These are phyloP conservation scores for Boletus austroedulis DNA, from an alignment of 1,284 basidiomycete species.

Conservation along the genomic window DNA sequence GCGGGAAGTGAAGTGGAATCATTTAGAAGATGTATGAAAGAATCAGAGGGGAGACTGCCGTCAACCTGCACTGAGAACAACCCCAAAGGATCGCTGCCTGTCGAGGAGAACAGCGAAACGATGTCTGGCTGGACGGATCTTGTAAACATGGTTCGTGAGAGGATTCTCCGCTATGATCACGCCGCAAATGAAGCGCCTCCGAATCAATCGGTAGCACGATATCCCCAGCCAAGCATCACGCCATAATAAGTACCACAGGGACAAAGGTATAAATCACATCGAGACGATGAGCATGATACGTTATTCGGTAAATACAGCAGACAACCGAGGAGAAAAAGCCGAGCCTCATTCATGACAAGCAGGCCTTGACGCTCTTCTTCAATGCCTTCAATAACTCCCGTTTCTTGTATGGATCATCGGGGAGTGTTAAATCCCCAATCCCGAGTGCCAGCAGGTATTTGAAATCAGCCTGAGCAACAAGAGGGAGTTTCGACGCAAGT, in stretches of 20 bases:
- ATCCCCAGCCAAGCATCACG: not conserved
- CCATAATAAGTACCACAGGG: constrained; percentile 4
- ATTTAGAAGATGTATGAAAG: constrained; percentile 61
- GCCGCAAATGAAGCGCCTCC: constrained; percentile 18
- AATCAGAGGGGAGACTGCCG: constrained; percentile 53
- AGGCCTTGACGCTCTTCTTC: constrained; percentile 40
- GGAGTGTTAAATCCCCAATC: constrained; percentile 48
- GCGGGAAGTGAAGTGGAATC: constrained; percentile 56
- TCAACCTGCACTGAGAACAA: constrained; percentile 60
- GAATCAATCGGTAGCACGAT: constrained; percentile 6
- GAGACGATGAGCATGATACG: constrained; percentile 1
- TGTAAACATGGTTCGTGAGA: constrained; percentile 47
- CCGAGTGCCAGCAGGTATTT: constrained; percentile 67
- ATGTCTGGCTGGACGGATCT: constrained; percentile 59
- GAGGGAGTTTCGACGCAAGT: constrained; percentile 58
- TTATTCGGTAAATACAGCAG: constrained; percentile 24
- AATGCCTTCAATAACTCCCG: constrained; percentile 53
- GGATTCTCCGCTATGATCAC: constrained; percentile 21
- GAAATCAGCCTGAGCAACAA: constrained; percentile 85
- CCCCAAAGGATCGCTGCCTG: constrained; percentile 59
- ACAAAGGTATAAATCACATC: constrained; percentile 17
- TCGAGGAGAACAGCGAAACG: constrained; percentile 78
- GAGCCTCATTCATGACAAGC: constrained; percentile 15
- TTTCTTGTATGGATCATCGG: constrained; percentile 50
- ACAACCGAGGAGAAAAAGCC: not conserved